Evolutionary conservation across 805 yeast species (phyloP), one percentile per base, ranked within the genome.

Genomic region (Candida methanosorbosa): DNA sequence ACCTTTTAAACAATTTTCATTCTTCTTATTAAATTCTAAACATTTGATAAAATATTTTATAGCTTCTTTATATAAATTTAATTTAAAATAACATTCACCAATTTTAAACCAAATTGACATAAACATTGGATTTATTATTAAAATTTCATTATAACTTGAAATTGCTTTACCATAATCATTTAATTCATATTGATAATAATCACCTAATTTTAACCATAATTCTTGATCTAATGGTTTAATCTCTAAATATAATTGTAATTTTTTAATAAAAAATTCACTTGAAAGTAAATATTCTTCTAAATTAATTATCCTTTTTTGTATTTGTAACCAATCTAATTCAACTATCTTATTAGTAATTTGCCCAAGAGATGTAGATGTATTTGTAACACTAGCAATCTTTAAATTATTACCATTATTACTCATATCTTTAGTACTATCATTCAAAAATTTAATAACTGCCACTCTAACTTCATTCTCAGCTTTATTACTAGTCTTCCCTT

Each of bases 131-230:
- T 67, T 68, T 18, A 72, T 65, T 23, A 83, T 49, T 13, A 88
- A 56, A 2, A 83, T 72, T 50, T 90, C 96, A 49, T 83, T 75
- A 19, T 71, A 67, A 36, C 84, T 67, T 51, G 68, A 75, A 5
- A 81, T 66, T 0, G 92, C 79, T 45, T 78, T 76, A 24, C 74
- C 79, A 43, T 70, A 77, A 48, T 78, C 76, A 1, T 87, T 87
- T 8, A 68, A 40, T 12, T 61, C 52, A n/a, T n/a, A n/a, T 18
- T 56, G 56, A 52, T 90, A 90, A n/a, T 70, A 62, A 25, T 75
- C 73, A 4, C 77, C 81, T 36, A 87, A 63, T 55, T 84, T 94
- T 32, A 76, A 66, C 95, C 94, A 86, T 2, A 81, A 62, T 42
- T 81, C 77, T 2, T 72, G 62, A 54, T 92, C 97, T 16, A 78